phyloP scores from a whole-genome alignment of 2,329 filamentous ascomycete species.

The Botryosphaeria agaves region DNA sequence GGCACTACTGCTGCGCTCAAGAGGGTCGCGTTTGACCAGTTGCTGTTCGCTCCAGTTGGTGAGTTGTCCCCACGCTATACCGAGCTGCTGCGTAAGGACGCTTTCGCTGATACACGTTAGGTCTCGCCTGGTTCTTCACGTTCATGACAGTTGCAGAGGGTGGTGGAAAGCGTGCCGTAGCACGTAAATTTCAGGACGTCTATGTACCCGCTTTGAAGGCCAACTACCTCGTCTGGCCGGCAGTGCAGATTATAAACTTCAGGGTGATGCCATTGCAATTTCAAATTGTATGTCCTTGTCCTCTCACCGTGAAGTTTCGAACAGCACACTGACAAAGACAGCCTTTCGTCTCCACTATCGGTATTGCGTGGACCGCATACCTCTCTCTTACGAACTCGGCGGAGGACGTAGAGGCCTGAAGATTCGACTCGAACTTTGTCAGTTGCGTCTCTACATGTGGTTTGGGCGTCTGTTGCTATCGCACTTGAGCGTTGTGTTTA shows the following conservation, averaged over 20 bases:
- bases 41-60: slow-evolving; percentile 83
- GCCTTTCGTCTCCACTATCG: slow-evolving; percentile 91
- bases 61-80: slow-evolving; percentile 11
- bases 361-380: slow-evolving; percentile 96
- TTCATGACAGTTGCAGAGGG: slow-evolving; percentile 95
- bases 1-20: slow-evolving; percentile 68
- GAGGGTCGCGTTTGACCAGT: slow-evolving; percentile 79
- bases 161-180: slow-evolving; percentile 62
- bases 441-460: slow-evolving; percentile 2
- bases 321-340: too few relatives aligned
- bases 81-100: slow-evolving; percentile 4
- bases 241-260: slow-evolving; percentile 95
- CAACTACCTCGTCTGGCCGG: slow-evolving; percentile 89
- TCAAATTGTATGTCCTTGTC: slow-evolving; percentile 58
- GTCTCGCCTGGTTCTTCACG: slow-evolving; percentile 77
- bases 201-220: slow-evolving; percentile 89
- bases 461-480: neutral
- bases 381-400: slow-evolving; percentile 80
- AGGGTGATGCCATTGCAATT: slow-evolving; percentile 87
- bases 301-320: neutral
- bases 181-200: slow-evolving; percentile 78
- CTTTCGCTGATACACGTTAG: slow-evolving; percentile 20
- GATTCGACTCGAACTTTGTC: neutral
- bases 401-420: slow-evolving; percentile 38
- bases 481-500: neutral